Conservation (phyloP, 192 early-diverging fungal species). For the Blastocladiella britannica region DNA sequence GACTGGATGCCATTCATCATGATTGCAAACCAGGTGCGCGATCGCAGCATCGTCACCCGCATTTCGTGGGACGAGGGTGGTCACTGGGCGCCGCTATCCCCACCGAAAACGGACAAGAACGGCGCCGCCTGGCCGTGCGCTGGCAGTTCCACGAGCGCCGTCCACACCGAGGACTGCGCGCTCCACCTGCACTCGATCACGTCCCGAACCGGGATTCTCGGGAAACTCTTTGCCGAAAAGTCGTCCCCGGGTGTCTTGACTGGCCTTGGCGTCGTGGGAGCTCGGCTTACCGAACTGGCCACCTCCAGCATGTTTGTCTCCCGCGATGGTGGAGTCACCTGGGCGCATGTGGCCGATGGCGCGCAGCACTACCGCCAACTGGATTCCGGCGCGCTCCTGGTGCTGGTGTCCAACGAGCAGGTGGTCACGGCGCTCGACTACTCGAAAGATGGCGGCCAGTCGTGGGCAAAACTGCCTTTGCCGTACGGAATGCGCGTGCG, state of each 20-base stretch:
- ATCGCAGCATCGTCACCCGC: constrained; percentile 41
- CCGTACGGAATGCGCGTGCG: constrained; percentile 27
- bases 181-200: constrained; percentile 79
- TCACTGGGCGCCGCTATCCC: constrained; percentile 45
- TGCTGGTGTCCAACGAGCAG: constrained; percentile 39
- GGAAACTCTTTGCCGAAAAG: constrained; percentile 47
- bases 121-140: constrained; percentile 37
- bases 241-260: constrained; percentile 66
- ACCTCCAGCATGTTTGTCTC: constrained; percentile 73
- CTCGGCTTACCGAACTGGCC: constrained; percentile 40
- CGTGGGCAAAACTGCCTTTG: constrained; percentile 35
- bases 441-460: constrained; percentile 55
- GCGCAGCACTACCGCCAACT: constrained; percentile 69
- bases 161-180: constrained; percentile 30
- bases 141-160: constrained; percentile 1
- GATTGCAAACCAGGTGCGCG: constrained; percentile 56
- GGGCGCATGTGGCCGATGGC: constrained; percentile 39
- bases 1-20: constrained; percentile 62
- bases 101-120: constrained; percentile 34
- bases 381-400: constrained; percentile 59
- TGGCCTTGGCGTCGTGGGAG: constrained; percentile 76
- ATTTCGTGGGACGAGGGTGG: constrained; percentile 77
- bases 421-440: constrained; percentile 37
- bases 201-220: constrained; percentile 28
- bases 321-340: constrained; percentile 59